Evolutionary conservation across 1,139 yeast genomes (phyloP).

Genomic region (Scheffersomyces cryptocercus): DNA sequence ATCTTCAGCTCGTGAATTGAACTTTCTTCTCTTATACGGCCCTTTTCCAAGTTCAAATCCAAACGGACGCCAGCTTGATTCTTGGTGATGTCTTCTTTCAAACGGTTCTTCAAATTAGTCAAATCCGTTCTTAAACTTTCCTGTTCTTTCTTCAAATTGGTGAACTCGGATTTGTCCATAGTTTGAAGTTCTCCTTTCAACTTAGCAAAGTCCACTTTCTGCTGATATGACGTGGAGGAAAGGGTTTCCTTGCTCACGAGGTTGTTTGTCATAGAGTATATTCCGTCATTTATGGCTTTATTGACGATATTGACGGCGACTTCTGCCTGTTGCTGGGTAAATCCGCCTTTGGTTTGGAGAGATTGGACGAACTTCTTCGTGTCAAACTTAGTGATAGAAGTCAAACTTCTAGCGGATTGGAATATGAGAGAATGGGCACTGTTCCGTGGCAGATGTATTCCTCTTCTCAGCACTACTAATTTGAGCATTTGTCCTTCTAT

Average conservation of each 20-base stretch:
- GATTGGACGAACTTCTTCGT: slow-evolving; percentile 74
- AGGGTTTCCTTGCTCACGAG: slow-evolving; percentile 81
- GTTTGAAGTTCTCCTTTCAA: slow-evolving; percentile 87
- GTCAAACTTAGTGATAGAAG: slow-evolving; percentile 61
- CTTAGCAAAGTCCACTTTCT: slow-evolving; percentile 94
- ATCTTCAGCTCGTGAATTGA: slow-evolving; percentile 90
- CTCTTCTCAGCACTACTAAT: no score
- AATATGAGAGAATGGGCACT: no score
- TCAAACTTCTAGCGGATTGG: slow-evolving; percentile 13
- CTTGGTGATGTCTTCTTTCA: slow-evolving; percentile 90
- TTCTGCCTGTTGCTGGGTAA: slow-evolving; percentile 74
- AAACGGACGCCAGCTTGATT: slow-evolving; percentile 87
- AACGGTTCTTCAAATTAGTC: slow-evolving; percentile 79
- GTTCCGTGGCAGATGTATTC: no score
- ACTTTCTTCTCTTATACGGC: slow-evolving; percentile 90
- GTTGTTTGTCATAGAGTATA: slow-evolving; percentile 70
- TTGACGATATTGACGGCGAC: slow-evolving; percentile 76
- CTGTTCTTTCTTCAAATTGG: slow-evolving; percentile 80
- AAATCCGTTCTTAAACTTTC: slow-evolving; percentile 82
- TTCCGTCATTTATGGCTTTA: slow-evolving; percentile 80
- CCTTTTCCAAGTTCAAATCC: slow-evolving; percentile 90
- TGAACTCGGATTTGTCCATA: slow-evolving; percentile 84
- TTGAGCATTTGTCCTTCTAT: no score
- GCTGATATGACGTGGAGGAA: slow-evolving; percentile 86
- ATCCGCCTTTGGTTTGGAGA: slow-evolving; percentile 67